Conservation (phyloP, 495 filamentous ascomycete species). For the Cryomyces minteri region DNA sequence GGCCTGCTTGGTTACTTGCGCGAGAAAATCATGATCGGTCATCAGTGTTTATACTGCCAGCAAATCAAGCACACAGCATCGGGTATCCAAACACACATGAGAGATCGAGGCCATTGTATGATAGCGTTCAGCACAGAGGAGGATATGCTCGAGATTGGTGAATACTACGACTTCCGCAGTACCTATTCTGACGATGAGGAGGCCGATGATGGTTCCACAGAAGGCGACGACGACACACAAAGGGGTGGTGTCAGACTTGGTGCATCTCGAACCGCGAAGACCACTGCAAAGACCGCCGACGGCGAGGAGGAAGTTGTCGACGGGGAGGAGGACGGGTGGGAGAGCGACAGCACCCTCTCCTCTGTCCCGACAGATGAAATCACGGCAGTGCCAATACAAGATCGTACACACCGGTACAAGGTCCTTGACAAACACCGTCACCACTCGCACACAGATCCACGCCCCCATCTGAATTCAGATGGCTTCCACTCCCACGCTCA, state of each 20-base stretch:
- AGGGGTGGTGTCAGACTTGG: constrained; percentile 41
- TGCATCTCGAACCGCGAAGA: constrained; percentile 28
- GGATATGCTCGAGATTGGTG: constrained; percentile 88
- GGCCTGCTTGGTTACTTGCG: constrained; percentile 62
- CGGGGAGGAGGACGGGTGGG: constrained; percentile 54
- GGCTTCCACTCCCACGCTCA: constrained; percentile 59
- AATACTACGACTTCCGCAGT: constrained; percentile 92
- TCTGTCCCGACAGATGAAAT: constrained; percentile 65
- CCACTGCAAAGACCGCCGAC: constrained; percentile 10
- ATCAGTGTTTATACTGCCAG: constrained; percentile 72
- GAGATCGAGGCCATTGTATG: constrained; percentile 89
- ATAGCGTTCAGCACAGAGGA: constrained; percentile 80
- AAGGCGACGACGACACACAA: constrained; percentile 24
- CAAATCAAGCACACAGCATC: constrained; percentile 52
- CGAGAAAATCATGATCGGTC: constrained; percentile 54
- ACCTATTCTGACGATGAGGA: constrained; percentile 71
- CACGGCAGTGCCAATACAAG: constrained; percentile 49
- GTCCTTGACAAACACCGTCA: constrained; percentile 43
- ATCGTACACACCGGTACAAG: constrained; percentile 38
- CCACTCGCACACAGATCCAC: constrained; percentile 40
- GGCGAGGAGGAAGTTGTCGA: constrained; percentile 5
- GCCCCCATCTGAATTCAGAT: constrained; percentile 47
- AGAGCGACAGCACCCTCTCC: constrained; percentile 75
- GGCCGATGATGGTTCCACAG: constrained; percentile 31
- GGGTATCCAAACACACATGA: constrained; percentile 87